Conservation (phyloP, 805 yeast genomes). For the Teunomyces aglyptinius region DNA sequence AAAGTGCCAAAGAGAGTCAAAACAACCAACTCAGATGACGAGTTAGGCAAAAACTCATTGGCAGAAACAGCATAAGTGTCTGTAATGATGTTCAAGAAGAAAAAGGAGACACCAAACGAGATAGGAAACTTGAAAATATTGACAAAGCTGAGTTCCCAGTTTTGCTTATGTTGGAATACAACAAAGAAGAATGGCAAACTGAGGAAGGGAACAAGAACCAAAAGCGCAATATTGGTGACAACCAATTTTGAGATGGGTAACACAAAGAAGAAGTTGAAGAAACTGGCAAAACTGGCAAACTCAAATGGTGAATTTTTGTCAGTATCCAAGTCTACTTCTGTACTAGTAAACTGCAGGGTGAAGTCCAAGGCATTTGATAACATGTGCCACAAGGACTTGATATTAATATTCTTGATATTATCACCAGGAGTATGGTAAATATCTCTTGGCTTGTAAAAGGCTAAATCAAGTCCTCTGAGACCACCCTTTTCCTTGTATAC, state of each 20-base stretch:
- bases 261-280: conserved; percentile 59
- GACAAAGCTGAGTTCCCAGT: conserved; percentile 42
- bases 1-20: conserved; percentile 44
- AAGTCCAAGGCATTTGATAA: conserved; percentile 66
- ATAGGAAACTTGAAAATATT: conserved; percentile 58
- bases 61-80: conserved; percentile 16
- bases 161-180: conserved; percentile 45
- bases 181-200: conserved; percentile 45
- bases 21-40: conserved; percentile 37
- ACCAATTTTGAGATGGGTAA: conserved; percentile 51
- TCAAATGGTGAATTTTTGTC: conserved; percentile 13
- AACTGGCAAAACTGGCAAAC: conserved; percentile 62
- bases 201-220: conserved; percentile 56
- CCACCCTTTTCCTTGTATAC: conserved; percentile 63
- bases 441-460: conserved; percentile 82
- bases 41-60: conserved; percentile 38
- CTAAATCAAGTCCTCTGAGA: conserved; percentile 83
- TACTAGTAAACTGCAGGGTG: conserved; percentile 39
- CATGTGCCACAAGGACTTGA: conserved; percentile 83
- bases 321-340: conserved; percentile 32
- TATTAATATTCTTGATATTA: conserved; percentile 59
- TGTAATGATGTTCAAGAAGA: conserved; percentile 24
- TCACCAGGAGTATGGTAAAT: conserved; percentile 80
- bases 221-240: conserved; percentile 49
- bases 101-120: conserved; percentile 47